Evolutionary conservation across 148 eudicot species (phyloP), one percentile per base, ranked within the genome.

Genomic region (Persicaria tinctoria): DNA sequence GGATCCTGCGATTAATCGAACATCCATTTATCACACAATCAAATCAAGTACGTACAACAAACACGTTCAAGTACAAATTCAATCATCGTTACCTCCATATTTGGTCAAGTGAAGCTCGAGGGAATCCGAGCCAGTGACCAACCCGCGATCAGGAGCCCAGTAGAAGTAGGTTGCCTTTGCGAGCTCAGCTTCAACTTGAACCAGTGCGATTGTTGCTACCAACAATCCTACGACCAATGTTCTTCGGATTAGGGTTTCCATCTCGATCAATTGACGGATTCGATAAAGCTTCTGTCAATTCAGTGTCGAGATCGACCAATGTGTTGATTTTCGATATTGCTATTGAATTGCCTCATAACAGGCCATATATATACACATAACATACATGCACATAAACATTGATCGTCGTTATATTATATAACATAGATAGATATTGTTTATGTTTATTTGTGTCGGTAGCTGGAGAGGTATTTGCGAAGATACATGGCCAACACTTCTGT

Each of bases 131-230:
- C 70, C 69, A 49, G 75, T 59, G 79, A 76, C 32, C 16, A 16
- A 2, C 17, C 63, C 73, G 20, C 73, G 76, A 8, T 78, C 69
- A 47, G 63, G 76, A 63, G 74, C 77, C 84, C 81, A 82, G 73
- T 72, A 51, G 79, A 76, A 78, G 60, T 75, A 71, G 18, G 48
- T 20, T 23, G 41, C 38, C 4, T n/a, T 18, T n/a, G 73, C 32
- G 63, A 66, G 48, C 3, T 13, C n/a, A 17, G 78, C 78, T 7
- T 76, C 63, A 5, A 68, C 78, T 4, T 8, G 20, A 38, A 47
- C 70, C 13, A 75, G 12, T 9, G 45, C 77, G 6, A 75, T 18
- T 11, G 23, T 11, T 12, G 57, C 68, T 7, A 49, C 27, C 5
- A 63, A 23, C 45, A 63, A 32, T 4, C 46, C 70, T 6, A 75